A percentile compares a stretch with the other conserved stretches of the same genome.
Evolutionary conservation across 192 early-diverging fungal species (phyloP).

Genomic region (Entomortierella lignicola): DNA sequence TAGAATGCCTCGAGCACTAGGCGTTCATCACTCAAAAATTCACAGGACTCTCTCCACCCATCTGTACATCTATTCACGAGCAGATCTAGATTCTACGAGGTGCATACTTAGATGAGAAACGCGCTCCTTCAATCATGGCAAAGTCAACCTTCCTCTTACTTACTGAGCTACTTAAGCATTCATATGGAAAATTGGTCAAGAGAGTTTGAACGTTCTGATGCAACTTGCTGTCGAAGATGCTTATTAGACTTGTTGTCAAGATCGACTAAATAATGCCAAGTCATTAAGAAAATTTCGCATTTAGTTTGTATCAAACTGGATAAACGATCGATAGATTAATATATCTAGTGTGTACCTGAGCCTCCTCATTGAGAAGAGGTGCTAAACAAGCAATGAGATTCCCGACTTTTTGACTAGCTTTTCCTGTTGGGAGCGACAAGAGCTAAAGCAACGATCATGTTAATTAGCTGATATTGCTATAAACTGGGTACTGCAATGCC

Average conservation of each 20-base stretch:
- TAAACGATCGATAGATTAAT: background rate
- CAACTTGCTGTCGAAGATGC: background rate
- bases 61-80: constrained; percentile 16
- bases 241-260: background rate
- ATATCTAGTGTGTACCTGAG: constrained; percentile 14
- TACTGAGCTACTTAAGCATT: constrained; percentile 19
- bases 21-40: constrained; percentile 13
- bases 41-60: constrained; percentile 23
- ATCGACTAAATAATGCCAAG: background rate
- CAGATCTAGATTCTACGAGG: constrained; percentile 11
- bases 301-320: background rate
- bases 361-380: constrained; percentile 4
- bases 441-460: constrained; percentile 3
- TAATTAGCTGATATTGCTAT: background rate
- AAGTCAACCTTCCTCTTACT: too few species aligned
- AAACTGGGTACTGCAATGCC: too few species aligned
- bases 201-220: constrained; percentile 3
- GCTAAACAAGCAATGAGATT: constrained; percentile 9
- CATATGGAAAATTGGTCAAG: constrained; percentile 27
- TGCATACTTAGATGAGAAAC: background rate
- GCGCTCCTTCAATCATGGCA: background rate
- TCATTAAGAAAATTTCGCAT: background rate
- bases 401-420: constrained; percentile 21
- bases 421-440: constrained; percentile 22
- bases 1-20: constrained; percentile 44